These are phyloP conservation scores for Aspergillus chevalieri DNA, from an alignment of 2,329 filamentous ascomycete genomes.

Conservation along the genomic window DNA sequence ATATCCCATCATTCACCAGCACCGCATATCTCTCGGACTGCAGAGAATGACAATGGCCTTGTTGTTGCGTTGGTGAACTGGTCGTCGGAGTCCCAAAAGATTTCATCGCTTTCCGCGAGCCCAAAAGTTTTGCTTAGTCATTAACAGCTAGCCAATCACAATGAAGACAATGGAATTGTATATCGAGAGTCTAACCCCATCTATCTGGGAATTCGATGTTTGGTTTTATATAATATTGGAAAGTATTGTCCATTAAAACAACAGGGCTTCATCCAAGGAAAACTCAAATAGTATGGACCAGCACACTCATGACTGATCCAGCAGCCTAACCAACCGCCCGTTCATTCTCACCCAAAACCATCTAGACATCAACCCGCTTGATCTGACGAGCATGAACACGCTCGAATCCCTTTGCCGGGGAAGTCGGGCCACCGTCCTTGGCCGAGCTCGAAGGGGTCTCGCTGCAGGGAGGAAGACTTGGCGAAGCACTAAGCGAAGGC, in stretches of 20 bases:
- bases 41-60: background rate
- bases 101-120: no score
- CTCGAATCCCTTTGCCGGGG: background rate
- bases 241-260: no score
- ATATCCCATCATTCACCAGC: constrained; percentile 21
- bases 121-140: no score
- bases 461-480: background rate
- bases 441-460: background rate
- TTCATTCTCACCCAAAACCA: background rate
- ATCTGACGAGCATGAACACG: background rate
- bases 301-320: background rate
- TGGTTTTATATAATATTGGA: no score
- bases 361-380: background rate
- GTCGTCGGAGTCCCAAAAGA: background rate
- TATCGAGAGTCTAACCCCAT: no score
- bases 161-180: no score
- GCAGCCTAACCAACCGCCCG: background rate
- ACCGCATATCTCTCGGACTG: constrained; percentile 6
- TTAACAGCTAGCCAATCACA: no score
- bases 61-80: background rate
- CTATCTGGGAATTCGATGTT: no score
- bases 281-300: no score
- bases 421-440: background rate
- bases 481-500: background rate
- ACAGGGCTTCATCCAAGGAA: no score